phyloP scores from a whole-genome alignment of 176 grass and related monocot genomes.

The Leersia perrieri region DNA sequence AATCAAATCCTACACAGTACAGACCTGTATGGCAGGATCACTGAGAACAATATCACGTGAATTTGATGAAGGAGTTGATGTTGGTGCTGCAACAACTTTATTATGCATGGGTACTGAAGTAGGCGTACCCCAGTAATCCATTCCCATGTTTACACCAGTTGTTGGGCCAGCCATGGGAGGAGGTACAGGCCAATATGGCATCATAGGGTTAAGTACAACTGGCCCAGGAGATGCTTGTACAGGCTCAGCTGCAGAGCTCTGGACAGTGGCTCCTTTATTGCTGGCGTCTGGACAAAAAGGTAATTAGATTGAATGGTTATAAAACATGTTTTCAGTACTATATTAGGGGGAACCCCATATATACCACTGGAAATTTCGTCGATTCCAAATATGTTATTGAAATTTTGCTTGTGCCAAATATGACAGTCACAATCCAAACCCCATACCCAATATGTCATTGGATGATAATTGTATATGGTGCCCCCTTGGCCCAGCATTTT shows the following conservation, averaged over 20 bases:
- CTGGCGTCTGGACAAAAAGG: constrained; percentile 37
- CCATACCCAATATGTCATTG: neutral
- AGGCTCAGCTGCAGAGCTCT: constrained; percentile 33
- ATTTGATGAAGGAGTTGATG: constrained; percentile 47
- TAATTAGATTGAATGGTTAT: neutral
- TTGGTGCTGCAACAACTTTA: constrained; percentile 41
- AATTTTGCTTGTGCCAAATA: neutral
- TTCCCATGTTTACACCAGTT: constrained; percentile 42
- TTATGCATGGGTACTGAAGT: constrained; percentile 43
- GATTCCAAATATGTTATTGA: neutral
- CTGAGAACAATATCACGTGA: constrained; percentile 50
- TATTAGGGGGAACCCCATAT: neutral
- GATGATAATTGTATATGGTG: neutral
- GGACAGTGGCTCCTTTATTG: constrained; percentile 38
- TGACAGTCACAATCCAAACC: neutral
- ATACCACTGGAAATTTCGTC: neutral
- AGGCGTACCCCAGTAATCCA: constrained; percentile 60
- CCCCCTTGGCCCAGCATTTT: neutral
- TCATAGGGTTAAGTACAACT: constrained; percentile 58
- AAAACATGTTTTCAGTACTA: neutral
- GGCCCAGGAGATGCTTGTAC: constrained; percentile 45
- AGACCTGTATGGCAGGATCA: constrained; percentile 53
- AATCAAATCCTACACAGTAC: constrained; percentile 11
- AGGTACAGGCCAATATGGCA: constrained; percentile 53
- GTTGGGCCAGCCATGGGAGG: constrained; percentile 55